Base-by-base conservation (phyloP, 2,329 filamentous ascomycete species). In the Trichoderma brevicompactum region DNA sequence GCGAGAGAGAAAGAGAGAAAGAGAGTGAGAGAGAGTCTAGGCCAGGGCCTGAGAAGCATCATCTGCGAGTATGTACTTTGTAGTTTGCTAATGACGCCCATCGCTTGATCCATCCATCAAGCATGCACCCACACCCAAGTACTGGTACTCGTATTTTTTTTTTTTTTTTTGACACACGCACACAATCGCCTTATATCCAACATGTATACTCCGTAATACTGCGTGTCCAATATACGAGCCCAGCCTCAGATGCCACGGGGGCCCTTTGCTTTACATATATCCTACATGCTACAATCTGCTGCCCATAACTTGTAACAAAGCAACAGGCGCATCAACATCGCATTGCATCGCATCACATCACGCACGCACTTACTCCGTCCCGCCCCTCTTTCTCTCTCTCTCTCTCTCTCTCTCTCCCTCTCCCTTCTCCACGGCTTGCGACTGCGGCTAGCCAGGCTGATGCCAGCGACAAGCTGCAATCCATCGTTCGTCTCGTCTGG, bases 401-500 rank as follows among this genome's bases (percentile, higher is more conserved):
- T 44, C 60, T 40, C 50, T 38, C 48, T 44, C 60, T 28, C 54
- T 55, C 54, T 60, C 53, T 44, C 60, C 19, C 50, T 40, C 48
- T 46, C 60, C 44, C 55, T 60, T 58, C 55, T 60, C 63, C 63
- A 65, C 63, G 58, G 46, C 17, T 40, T 54, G 52, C 23, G 59
- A 65, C 62, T 9, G 54, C 63, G 54, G 54, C 46, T 44, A 36
- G 63, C 46, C 63, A 65, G 44, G 54, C 48, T 55, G 63, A 65
- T 65, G 63, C 54, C 55, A 60, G 46, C 46, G 38, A 34, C 38
- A 40, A 60, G 49, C 58, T 32, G 46, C 52, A 56, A 55, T 65
- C 62, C 46, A 65, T 58, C 62, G 43, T 50, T 64, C 62, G 62
- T 58, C 53, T 55, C 49, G 60, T 63, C 49, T 60, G 34, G 44